Evolutionary conservation across 139 green algal genomes (phyloP).

Genomic region (Penium margaritaceum): DNA sequence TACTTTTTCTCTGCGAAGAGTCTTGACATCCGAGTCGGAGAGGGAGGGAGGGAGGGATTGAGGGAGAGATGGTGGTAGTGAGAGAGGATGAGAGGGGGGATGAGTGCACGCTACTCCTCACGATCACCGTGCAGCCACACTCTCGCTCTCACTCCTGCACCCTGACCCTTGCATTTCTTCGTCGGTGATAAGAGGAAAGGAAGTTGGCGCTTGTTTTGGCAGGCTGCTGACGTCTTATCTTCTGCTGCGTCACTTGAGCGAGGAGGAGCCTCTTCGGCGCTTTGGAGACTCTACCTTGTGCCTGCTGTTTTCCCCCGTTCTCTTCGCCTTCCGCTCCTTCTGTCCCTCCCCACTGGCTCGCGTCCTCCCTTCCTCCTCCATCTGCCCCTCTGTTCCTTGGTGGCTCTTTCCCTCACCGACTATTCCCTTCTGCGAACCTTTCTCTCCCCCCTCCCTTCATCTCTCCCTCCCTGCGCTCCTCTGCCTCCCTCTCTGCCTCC

Average conservation of each 20-base stretch:
- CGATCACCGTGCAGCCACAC: too few species aligned
- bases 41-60: too few species aligned
- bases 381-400: background rate
- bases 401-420: background rate
- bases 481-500: background rate
- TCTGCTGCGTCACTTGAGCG: background rate
- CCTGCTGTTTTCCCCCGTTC: background rate
- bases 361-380: background rate
- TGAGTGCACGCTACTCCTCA: too few species aligned
- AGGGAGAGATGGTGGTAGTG: too few species aligned
- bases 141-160: too few species aligned
- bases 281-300: background rate
- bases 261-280: background rate
- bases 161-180: too few species aligned
- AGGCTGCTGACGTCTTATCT: too few species aligned
- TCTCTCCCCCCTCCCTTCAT: background rate
- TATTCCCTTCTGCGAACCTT: background rate
- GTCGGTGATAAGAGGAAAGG: too few species aligned
- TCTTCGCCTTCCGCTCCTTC: background rate
- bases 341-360: background rate
- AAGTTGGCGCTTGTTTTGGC: too few species aligned
- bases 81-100: too few species aligned
- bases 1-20: too few species aligned
- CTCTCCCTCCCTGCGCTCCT: background rate
- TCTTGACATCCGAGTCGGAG: too few species aligned